Base-by-base conservation (phyloP, 495 filamentous ascomycete species). In the Staphylotrichum longicolle region DNA sequence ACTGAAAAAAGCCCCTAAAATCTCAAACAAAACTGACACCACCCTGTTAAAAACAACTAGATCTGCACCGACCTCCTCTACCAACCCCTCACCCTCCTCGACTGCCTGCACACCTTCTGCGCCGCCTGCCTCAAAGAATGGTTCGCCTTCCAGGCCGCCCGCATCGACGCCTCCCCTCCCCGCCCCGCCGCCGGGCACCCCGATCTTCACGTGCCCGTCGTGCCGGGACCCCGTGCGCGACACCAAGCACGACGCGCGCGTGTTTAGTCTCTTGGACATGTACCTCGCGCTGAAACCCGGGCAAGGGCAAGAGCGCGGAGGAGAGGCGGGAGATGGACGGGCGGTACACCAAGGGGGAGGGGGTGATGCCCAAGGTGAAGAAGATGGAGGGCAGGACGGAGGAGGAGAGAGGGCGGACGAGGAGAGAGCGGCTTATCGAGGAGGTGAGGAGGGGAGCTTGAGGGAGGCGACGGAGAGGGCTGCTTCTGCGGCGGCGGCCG, bases 81-180 rank as follows among this genome's bases (percentile, higher is more conserved):
- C 78, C 90, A 96, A 72, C 94, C 94, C 20, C 85, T 98, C 61
- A 96, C 93, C 37, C 88, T 97, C 61, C 90, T 98, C 70, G 91
- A 98, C 79, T 98, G 94, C 72, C 86, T 98, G 2, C 94, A 98
- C 77, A 96, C 93, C 42, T 98, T 94, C 77, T 98, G 94, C 78
- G 94, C 91, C 59, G 88, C 89, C 35, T 98, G 94, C 70, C 72
- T 97, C 61, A 96, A 95, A 75, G 87, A 92, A 75, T 98, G 94
- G 94, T 98, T 98, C 76, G 80, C 78, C 54, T 86, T 77, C 57
- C 80, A 85, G 55, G 81, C 82, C 20, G 74, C 57, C 60, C 77
- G 58, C 62, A 76, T 69, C 68, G 80, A 78, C 34, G 74, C 74
- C 32, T 75, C 76, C 3, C 75, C 1, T 72, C 57, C 0, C 70